A percentile compares a stretch with the other conserved stretches of the same genome.
These are phyloP conservation scores for Ceratobasidium sp. DNA, from an alignment of 1,284 basidiomycete species.

Conservation along the genomic window DNA sequence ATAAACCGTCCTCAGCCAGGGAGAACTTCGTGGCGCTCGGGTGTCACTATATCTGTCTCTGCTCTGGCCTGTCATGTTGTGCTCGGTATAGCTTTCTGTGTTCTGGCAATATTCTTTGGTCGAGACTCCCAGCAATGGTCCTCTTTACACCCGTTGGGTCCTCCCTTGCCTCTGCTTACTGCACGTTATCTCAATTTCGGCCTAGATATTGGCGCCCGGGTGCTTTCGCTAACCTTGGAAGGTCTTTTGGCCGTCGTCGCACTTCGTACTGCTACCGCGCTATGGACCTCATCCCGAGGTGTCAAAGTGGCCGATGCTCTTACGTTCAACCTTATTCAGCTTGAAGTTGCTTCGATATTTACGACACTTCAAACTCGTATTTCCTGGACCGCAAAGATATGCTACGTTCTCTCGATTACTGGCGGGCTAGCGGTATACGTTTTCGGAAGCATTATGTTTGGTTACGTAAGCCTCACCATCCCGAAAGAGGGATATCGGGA, in stretches of 20 bases:
- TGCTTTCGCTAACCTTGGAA: neutral
- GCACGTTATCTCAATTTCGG: constrained; percentile 19
- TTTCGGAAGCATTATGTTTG: constrained; percentile 8
- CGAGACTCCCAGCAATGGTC: neutral
- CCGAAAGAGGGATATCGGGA: neutral
- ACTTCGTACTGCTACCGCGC: neutral
- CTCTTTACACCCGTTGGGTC: neutral
- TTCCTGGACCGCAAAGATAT: neutral
- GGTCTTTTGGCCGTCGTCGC: neutral
- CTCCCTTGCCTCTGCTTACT: neutral
- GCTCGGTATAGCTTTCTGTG: neutral
- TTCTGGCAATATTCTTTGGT: neutral
- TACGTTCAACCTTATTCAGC: neutral
- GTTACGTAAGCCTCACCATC: neutral
- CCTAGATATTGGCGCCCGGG: constrained; percentile 2
- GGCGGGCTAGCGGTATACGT: constrained; percentile 2
- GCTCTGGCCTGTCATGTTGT: neutral
- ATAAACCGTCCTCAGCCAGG: neutral
- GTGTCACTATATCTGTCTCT: neutral
- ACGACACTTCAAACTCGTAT: neutral
- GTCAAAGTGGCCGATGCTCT: constrained; percentile 5
- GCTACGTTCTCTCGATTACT: neutral
- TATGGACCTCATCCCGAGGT: constrained; percentile 1
- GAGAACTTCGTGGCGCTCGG: neutral
- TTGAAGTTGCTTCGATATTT: constrained; percentile 2